Base-by-base conservation (phyloP, 495 filamentous ascomycete genomes). In the Saxophila tyrrhenica region DNA sequence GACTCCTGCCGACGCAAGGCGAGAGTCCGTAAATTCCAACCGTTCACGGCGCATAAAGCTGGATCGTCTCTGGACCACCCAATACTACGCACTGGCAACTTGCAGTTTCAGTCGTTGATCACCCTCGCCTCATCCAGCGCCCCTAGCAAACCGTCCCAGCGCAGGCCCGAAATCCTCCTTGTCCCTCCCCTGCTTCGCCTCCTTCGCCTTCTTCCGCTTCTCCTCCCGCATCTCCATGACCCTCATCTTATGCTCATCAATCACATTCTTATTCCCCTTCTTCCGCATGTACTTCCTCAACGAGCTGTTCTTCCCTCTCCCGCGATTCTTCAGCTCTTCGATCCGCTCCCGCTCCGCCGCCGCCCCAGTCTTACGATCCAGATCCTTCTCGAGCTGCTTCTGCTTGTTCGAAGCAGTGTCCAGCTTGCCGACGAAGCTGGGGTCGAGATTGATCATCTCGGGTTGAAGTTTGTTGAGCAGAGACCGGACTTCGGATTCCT, bases 381-480 rank as follows among this genome's bases (percentile, higher is more conserved):
- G 74, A 67, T 94, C 83, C 61, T 77, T 77, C 63, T 89, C 83
- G 50, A 81, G 79, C 63, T 80, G 78, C 25, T 79, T 75, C 70
- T 88, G 81, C 69, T 84, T 73, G 59, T 84, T 80, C 50, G 81
- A 83, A 64, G 83, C 74, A 38, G 86, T 74, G 67, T 97, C 88
- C 25, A 98, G 73, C 39, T 79, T 86, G 32, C 92, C 92, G 60
- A 98, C 78, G 64, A 86, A 89, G 67, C 88, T 84, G 41, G 92
- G 94, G 57, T 97, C 82, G 1, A 97, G 72, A 10, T 87, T 86
- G 48, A 98, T 98, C 91, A 96, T 98, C 63, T 94, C 92, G 13
- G 92, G 91, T 62, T 90, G 83, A 39, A 98, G 73, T 73, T 98
- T 98, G 73, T 89, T 88, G 55, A 98, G 78, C 60, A 98, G 75